Percentiles rank a stretch among this genome's conserved stretches.
phyloP scores from a whole-genome alignment of 495 filamentous ascomycete genomes.

The Neurospora sp. region DNA sequence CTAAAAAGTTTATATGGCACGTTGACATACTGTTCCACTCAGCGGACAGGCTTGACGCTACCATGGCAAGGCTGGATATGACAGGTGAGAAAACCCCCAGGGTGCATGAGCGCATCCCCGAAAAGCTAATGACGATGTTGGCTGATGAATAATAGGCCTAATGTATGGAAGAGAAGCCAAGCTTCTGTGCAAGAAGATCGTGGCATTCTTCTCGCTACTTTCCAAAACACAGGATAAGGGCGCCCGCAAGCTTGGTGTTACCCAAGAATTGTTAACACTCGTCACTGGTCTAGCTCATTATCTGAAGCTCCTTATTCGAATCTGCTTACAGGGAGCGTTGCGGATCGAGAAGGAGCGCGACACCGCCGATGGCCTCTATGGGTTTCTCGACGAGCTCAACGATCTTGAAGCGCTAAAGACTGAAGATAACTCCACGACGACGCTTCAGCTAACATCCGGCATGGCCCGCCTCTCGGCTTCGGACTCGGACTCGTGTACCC shows the following conservation, averaged over 20 bases:
- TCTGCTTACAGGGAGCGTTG: constrained; percentile 87
- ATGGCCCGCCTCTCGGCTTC: constrained; percentile 64
- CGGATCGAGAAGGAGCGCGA: constrained; percentile 79
- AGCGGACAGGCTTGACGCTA: constrained; percentile 70
- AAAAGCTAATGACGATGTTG: background rate
- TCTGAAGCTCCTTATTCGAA: constrained; percentile 93
- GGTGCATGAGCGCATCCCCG: background rate
- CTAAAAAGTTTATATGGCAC: constrained; percentile 94
- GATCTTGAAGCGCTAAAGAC: constrained; percentile 62
- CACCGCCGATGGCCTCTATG: constrained; percentile 60
- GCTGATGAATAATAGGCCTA: constrained; percentile 46
- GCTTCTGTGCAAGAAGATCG: constrained; percentile 97
- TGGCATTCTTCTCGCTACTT: constrained; percentile 90
- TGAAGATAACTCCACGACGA: constrained; percentile 46
- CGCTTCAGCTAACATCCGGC: constrained; percentile 63
- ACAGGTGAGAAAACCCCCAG: constrained; percentile 50
- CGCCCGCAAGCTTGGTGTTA: constrained; percentile 82
- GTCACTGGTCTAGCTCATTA: constrained; percentile 98
- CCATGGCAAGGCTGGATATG: constrained; percentile 57
- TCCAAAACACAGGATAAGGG: constrained; percentile 90
- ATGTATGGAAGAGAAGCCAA: constrained; percentile 93
- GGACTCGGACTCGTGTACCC: constrained; percentile 68
- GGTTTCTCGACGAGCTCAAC: constrained; percentile 72
- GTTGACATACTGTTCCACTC: constrained; percentile 88
- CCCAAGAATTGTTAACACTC: constrained; percentile 87